Evolutionary conservation across 352 stramenopile genomes (phyloP), one percentile per base, ranked within the genome.

Genomic region (Phytophthora ramorum): DNA sequence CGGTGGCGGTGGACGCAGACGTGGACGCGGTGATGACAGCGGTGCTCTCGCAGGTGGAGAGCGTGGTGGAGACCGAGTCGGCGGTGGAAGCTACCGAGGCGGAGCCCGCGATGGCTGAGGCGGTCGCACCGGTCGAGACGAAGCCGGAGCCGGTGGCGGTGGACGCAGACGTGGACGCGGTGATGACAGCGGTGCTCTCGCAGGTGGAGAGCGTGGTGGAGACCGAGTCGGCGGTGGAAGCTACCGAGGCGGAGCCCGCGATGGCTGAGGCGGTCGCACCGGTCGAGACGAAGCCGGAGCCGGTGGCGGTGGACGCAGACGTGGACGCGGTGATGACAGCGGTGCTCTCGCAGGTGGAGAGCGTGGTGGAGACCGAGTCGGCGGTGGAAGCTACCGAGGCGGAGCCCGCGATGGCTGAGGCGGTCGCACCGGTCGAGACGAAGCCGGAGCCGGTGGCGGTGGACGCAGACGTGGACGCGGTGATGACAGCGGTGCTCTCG

Each of bases 381-480:
- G 34, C 8, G 32, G 50, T 51, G 9, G 52, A 30, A 43, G 32
- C 24, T 17, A 6, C 28, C 9, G 13, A 26, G 38, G 38, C 17
- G 7, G 38, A 16, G 50, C 24, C 24, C 24, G 24, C 24, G 5
- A 28, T 28, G 24, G 24, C 2, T 2, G 24, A 28, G 5, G 24
- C 24, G 24, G 24, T 5, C 24, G 24, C 24, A 28, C 24, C 24
- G 24, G 24, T 28, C 24, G 17, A 16, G 40, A 26, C 19, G 26
- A 22, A 58, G 24, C 13, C 34, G 52, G 40, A 60, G 24, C 35
- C 40, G 7, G 52, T n/a, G 7, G 50, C 38, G 24, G 24, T n/a
- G 20, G 35, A 38, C 19, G 37, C 50, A 12, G 49, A 57, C 6
- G 49, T 57, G 49, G 49, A 54, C 19, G 28, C 28, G 14, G 47